Percentiles rank a stretch among this genome's conserved stretches.
Evolutionary conservation across 495 filamentous ascomycete species (phyloP).

Genomic region (Lepraria neglecta): DNA sequence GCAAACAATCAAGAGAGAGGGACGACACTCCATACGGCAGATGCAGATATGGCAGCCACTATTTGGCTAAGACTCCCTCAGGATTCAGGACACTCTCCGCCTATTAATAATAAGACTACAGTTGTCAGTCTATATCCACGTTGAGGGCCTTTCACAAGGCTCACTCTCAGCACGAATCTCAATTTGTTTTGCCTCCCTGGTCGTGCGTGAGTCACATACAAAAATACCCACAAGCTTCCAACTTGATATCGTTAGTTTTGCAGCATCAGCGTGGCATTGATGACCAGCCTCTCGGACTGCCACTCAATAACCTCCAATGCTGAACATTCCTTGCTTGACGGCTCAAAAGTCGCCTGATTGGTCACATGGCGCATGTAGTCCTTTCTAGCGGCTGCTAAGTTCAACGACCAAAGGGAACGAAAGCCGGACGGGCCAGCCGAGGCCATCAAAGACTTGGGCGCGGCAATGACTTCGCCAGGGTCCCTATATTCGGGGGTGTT

Average conservation of each 20-base stretch:
- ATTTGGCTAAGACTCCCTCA: neutral
- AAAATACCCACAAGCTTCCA: neutral
- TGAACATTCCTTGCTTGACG: neutral
- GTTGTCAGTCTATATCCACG: neutral
- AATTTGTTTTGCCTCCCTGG: neutral
- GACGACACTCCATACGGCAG: neutral
- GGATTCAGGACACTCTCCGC: neutral
- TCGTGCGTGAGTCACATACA: neutral
- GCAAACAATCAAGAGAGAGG: neutral
- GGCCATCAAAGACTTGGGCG: neutral
- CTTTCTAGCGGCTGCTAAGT: neutral
- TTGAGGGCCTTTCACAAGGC: neutral
- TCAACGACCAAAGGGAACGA: neutral
- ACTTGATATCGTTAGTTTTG: neutral
- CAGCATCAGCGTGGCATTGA: neutral
- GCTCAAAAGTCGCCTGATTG: neutral
- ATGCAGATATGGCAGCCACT: conserved; percentile 2
- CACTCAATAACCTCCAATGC: neutral
- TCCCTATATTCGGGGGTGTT: neutral
- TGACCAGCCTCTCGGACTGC: neutral
- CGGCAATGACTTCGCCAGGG: neutral
- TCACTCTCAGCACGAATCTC: neutral
- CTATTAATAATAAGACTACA: neutral
- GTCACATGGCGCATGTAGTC: neutral
- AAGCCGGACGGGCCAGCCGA: conserved; percentile 1